A percentile compares a stretch with the other conserved stretches of the same genome.
phyloP scores from a whole-genome alignment of 2,329 filamentous ascomycete species.

The Pseudogymnoascus sp. region DNA sequence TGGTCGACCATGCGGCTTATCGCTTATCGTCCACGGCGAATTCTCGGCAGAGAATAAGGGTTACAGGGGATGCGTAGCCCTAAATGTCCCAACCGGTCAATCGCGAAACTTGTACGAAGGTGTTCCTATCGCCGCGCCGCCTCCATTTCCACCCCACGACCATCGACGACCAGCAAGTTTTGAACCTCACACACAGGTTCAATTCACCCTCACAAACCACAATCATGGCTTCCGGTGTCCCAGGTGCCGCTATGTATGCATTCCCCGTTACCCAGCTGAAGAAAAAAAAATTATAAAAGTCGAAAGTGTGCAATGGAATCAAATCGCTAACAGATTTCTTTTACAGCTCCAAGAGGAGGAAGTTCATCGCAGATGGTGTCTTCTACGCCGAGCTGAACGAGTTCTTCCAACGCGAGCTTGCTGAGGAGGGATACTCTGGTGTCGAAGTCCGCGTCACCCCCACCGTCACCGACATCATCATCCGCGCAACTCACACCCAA shows the following conservation, averaged over 20 bases:
- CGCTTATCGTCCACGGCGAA: slow-evolving; percentile 5
- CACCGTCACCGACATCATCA: slow-evolving; percentile 99
- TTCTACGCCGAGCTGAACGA: slow-evolving; percentile 99
- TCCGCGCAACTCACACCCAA: slow-evolving; percentile 99
- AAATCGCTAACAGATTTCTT: slow-evolving; percentile 14
- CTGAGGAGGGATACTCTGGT: slow-evolving; percentile 99
- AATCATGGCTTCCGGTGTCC: slow-evolving; percentile 32
- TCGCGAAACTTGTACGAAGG: slow-evolving; percentile 1
- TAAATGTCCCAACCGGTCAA: slow-evolving; percentile 1
- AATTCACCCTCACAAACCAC: slow-evolving; percentile 20
- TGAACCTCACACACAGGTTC: slow-evolving; percentile 23
- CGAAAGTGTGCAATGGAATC: background rate
- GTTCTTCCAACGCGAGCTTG: slow-evolving; percentile 99
- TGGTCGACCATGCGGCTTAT: background rate
- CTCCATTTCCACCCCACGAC: slow-evolving; percentile 15
- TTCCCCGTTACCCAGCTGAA: background rate
- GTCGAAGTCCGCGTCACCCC: slow-evolving; percentile 99
- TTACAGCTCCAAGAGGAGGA: slow-evolving; percentile 78
- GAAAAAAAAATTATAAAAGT: background rate
- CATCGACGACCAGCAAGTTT: slow-evolving; percentile 22
- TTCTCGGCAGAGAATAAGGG: slow-evolving; percentile 8
- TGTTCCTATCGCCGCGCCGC: slow-evolving; percentile 1
- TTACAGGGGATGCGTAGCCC: slow-evolving; percentile 8
- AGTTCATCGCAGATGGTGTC: slow-evolving; percentile 96
- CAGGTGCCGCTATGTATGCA: slow-evolving; percentile 31